Evolutionary conservation across 805 yeast species (phyloP), one percentile per base, ranked within the genome.

Genomic region (Pichia paraexigua): DNA sequence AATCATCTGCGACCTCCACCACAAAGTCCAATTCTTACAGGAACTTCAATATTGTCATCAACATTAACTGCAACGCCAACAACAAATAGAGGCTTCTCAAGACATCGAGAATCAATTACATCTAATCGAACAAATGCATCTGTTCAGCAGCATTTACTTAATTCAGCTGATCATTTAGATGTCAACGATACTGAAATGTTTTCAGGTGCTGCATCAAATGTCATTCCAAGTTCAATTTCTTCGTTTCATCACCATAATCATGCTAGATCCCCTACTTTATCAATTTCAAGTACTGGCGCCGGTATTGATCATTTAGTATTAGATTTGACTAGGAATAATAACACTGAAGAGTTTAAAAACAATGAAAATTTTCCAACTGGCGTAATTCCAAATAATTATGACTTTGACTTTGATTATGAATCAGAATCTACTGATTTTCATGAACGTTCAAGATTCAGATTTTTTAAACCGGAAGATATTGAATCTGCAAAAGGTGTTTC

Each of bases 401-500:
- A 64, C 50, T 59, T 68, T 57, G 62, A 51, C n/a, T 35, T 35
- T 28, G 71, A 67, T 20, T 71, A 69, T 28, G 64, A 64, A 40
- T 70, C 67, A 17, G 56, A 57, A 10, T 61, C 59, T 8, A 52
- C 50, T n/a, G 74, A 77, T 45, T 59, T 66, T 43, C 65, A 61
- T 28, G 71, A 66, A 46, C 53, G 71, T 18, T 63, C 72, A 15
- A 73, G 82, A 50, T 92, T 94, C 70, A 78, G 81, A 54, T 92
- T 91, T 64, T 92, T 92, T 67, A 81, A 92, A 12, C 74, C 85
- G 5, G 88, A 86, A 51, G 94, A 89, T 58, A 83, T 92, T 45
- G 91, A 85, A 60, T 73, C 77, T 47, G 97, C 98, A 0, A 94
- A 87, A 49, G 97, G 97, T 45, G 71, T 92, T 1, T 87, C 97